Evolutionary conservation across 352 stramenopile species (phyloP).

Genomic region (Pythium folliculosum): DNA sequence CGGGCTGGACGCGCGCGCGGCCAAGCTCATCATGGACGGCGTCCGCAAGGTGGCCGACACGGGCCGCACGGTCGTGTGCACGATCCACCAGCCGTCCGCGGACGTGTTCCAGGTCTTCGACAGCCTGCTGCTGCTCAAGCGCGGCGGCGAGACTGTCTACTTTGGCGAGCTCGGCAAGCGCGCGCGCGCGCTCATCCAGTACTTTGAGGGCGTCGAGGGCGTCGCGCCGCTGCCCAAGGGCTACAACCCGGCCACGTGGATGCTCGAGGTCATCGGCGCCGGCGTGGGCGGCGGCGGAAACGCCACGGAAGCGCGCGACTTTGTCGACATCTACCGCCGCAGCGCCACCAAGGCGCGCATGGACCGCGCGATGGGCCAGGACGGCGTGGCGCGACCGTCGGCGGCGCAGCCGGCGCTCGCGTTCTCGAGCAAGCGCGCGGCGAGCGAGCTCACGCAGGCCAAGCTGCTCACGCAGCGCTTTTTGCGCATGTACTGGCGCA

Average conservation of each 20-base stretch:
- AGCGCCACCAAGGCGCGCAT: constrained; percentile 34
- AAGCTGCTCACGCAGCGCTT: constrained; percentile 39
- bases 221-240: constrained; percentile 32
- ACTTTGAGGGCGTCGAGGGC: constrained; percentile 61
- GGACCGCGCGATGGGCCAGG: constrained; percentile 15
- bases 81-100: constrained; percentile 37
- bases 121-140: constrained; percentile 82
- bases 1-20: constrained; percentile 85
- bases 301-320: constrained; percentile 7
- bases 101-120: constrained; percentile 92
- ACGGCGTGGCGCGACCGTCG: constrained; percentile 30
- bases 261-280: constrained; percentile 59
- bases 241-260: constrained; percentile 84
- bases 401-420: constrained; percentile 24
- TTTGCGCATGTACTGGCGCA: constrained; percentile 54
- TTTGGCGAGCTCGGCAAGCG: constrained; percentile 59
- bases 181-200: constrained; percentile 42
- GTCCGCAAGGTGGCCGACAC: constrained; percentile 76
- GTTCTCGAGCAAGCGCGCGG: constrained; percentile 41
- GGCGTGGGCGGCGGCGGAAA: constrained; percentile 29
- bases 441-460: constrained; percentile 33
- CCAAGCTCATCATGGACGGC: constrained; percentile 86
- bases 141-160: constrained; percentile 59
- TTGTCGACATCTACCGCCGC: constrained; percentile 22
- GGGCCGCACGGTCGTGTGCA: constrained; percentile 34